Conservation (phyloP, 345 rosid genomes). For the Syzygium grande region DNA sequence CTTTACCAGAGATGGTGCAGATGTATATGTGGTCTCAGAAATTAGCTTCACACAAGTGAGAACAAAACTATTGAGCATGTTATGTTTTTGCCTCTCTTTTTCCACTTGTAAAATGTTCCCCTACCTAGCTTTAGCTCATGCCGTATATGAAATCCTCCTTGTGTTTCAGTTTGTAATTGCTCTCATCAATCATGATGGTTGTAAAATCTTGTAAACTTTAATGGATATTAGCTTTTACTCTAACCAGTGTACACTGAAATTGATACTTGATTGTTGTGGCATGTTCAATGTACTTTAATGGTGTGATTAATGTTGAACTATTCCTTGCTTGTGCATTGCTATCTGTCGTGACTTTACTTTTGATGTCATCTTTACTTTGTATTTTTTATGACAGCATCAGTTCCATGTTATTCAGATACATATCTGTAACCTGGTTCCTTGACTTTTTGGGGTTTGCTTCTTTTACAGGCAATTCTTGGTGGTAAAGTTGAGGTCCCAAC, state of each 20-base stretch:
- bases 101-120: not conserved
- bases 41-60: constrained; percentile 91
- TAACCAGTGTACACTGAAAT: not conserved
- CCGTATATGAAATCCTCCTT: not conserved
- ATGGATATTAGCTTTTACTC: not conserved
- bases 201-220: not conserved
- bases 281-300: not conserved
- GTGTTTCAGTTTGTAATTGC: not conserved
- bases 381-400: not conserved
- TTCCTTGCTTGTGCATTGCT: not conserved
- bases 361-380: not conserved
- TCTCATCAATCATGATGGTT: not conserved
- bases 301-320: not conserved
- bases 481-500: constrained; percentile 84
- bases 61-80: not conserved
- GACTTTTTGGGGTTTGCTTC: constrained; percentile 2
- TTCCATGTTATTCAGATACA: not conserved
- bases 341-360: not conserved
- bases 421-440: not conserved
- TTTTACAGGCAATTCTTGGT: constrained; percentile 82
- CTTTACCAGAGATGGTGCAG: constrained; percentile 86
- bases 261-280: not conserved
- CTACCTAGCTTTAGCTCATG: not conserved
- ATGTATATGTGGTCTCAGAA: constrained; percentile 71
- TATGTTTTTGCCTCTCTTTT: not conserved